Evolutionary conservation across 2,329 filamentous ascomycete genomes (phyloP).

Genomic region (Verticillium dahliae): DNA sequence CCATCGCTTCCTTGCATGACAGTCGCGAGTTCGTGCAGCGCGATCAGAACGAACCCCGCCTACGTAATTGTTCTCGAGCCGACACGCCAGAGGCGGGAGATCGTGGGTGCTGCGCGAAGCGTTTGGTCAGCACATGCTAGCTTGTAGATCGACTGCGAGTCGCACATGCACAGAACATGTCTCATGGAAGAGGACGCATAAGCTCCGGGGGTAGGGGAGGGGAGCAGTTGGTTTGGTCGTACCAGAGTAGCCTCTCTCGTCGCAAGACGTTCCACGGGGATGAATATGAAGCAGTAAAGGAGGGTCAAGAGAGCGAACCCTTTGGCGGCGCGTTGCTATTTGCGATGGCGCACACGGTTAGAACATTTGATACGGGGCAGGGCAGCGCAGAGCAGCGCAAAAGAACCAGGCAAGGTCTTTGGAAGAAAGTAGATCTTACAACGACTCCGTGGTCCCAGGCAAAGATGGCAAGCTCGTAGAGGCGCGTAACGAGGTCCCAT

Average conservation of each 20-base stretch:
- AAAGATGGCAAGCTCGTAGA: constrained; percentile 96
- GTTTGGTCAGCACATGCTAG: constrained; percentile 12
- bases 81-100: constrained; percentile 75
- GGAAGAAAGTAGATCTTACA: constrained; percentile 41
- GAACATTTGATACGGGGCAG: neutral
- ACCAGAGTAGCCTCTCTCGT: constrained; percentile 74
- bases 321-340: constrained; percentile 74
- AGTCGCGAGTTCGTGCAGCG: constrained; percentile 17
- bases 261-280: constrained; percentile 80
- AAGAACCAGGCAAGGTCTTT: neutral
- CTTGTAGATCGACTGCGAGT: neutral
- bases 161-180: neutral
- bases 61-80: constrained; percentile 87
- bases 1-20: constrained; percentile 73
- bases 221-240: constrained; percentile 28
- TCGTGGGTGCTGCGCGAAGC: constrained; percentile 65
- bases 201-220: neutral
- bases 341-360: neutral
- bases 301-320: constrained; percentile 77
- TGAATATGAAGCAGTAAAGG: constrained; percentile 75
- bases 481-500: constrained; percentile 94
- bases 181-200: constrained; percentile 1
- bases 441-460: constrained; percentile 98
- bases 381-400: neutral
- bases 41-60: constrained; percentile 84